phyloP scores from a whole-genome alignment of 192 early-diverging fungal genomes.

The Phycomyces nitens region DNA sequence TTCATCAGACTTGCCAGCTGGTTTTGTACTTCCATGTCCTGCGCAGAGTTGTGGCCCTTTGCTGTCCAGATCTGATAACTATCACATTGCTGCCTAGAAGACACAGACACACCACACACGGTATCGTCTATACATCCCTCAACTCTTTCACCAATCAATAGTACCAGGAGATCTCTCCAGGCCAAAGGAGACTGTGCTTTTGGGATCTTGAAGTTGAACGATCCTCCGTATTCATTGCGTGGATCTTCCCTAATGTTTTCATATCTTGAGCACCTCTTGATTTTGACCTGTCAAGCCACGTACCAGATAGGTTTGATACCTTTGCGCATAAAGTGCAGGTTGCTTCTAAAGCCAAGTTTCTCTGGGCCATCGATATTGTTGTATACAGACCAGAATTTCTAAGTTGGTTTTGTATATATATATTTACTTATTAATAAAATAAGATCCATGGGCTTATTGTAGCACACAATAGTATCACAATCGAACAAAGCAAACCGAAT shows the following conservation, averaged over 20 bases:
- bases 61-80: constrained; percentile 29
- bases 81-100: constrained; percentile 18
- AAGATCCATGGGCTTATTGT: no score
- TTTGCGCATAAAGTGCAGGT: constrained; percentile 31
- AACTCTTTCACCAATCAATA: constrained; percentile 25
- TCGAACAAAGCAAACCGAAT: not conserved
- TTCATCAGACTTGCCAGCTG: constrained; percentile 7
- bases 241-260: constrained; percentile 22
- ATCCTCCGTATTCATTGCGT: constrained; percentile 28
- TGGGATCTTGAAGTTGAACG: constrained; percentile 24
- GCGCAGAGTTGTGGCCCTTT: not conserved
- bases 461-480: not conserved
- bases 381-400: constrained; percentile 33
- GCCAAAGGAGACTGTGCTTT: constrained; percentile 17
- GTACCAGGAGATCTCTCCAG: constrained; percentile 21
- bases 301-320: constrained; percentile 34
- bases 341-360: constrained; percentile 16
- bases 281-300: not conserved
- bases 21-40: not conserved
- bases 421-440: no score
- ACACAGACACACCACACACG: constrained; percentile 26
- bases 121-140: constrained; percentile 18
- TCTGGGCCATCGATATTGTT: constrained; percentile 34
- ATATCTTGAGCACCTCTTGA: not conserved
- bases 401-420: not conserved